These are phyloP conservation scores for Cercospora nicotianae DNA, from an alignment of 2,329 filamentous ascomycete species.

Conservation along the genomic window DNA sequence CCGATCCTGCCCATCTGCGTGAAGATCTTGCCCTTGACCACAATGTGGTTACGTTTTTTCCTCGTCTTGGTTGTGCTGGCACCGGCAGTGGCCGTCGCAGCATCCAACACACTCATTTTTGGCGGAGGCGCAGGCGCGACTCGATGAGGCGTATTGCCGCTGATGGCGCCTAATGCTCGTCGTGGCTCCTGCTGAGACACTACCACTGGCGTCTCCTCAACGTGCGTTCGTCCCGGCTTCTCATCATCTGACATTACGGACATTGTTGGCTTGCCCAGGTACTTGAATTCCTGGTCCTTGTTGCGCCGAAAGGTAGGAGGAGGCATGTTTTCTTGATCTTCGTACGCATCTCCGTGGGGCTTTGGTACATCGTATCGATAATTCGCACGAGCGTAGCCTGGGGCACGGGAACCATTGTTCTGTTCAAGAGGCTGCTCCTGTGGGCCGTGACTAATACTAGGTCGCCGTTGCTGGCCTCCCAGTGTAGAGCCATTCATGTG, in stretches of 20 bases:
- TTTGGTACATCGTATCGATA: conserved; percentile 52
- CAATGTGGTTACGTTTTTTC: conserved; percentile 79
- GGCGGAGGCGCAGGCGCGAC: conserved; percentile 77
- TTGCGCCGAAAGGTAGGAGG: conserved; percentile 66
- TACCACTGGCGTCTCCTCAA: conserved; percentile 44
- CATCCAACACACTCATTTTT: conserved; percentile 95
- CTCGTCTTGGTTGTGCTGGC: conserved; percentile 71
- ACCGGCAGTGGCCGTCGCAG: conserved; percentile 80
- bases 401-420: conserved; percentile 41
- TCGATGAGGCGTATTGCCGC: conserved; percentile 72
- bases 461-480: conserved; percentile 23
- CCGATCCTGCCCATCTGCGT: conserved; percentile 88
- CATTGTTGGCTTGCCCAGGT: conserved; percentile 59
- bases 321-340: conserved; percentile 84
- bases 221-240: conserved; percentile 43
- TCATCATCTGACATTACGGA: conserved; percentile 53
- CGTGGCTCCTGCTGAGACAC: conserved; percentile 40
- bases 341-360: conserved; percentile 59
- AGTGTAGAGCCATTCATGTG: conserved; percentile 17
- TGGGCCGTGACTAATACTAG: conserved; percentile 31
- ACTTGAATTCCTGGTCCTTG: conserved; percentile 56
- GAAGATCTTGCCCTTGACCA: conserved; percentile 88
- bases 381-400: conserved; percentile 43
- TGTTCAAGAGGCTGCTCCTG: conserved; percentile 27
- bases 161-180: conserved; percentile 54